Evolutionary conservation across 331 rosid species (phyloP), one percentile per base, ranked within the genome.

Genomic region (Rhamnella rubrinervis): DNA sequence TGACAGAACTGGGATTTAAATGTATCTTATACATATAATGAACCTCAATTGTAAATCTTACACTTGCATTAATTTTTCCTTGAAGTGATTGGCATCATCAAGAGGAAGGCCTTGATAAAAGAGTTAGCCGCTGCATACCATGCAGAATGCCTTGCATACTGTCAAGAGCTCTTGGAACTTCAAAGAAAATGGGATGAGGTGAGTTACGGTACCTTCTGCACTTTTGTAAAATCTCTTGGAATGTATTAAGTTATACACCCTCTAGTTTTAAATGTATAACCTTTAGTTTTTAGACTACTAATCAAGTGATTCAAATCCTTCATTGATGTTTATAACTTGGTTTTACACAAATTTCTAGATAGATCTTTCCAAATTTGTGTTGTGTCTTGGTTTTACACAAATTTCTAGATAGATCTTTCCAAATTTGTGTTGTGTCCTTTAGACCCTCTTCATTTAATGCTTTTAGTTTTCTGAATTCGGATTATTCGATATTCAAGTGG

Each of bases 121-220:
- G 96, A 93, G 66, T 80, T 93, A 59, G 98, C 96, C 59, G 90
- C 90, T 28, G 86, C 70, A 18, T 93, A 88, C 75, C 96, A 93
- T 74, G 87, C 93, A 0, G 96, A 92, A 79, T 89, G 98, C 77
- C 98, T 93, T 63, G 57, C 83, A 23, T 88, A 86, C 70, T 93
- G 98, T 77, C 96, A 90, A 83, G 87, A 93, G 76, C 96, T 90
- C 68, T 79, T 90, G 73, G 95, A 90, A 76, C 98, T 90, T 75
- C 97, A 90, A 76, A 80, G 82, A 28, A 93, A 90, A 71, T 83
- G 85, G 85, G 89, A 93, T 5, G 95, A 93, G 97, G 97, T 93
- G 31, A 72, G 83, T 7, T 31, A 20, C 72, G 46, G 39, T 57
- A 52, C 65, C 17, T 38, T 46, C 67, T 61, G 26, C 55, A 6